Base-by-base conservation (phyloP, 768 basidiomycete genomes). In the Suillus subalutaceus region DNA sequence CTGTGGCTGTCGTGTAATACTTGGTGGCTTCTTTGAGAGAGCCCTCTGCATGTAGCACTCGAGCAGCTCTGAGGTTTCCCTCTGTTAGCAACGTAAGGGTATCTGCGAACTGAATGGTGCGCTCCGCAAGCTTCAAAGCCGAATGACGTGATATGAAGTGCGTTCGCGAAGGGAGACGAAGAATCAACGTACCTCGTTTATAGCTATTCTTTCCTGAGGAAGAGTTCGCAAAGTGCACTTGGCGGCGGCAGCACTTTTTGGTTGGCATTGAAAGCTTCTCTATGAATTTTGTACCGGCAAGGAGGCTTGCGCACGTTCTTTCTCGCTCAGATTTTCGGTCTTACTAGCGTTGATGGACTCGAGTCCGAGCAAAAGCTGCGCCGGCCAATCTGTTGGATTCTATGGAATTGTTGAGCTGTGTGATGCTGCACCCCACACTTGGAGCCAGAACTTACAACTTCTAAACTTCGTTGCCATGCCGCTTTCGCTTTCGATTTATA, bases 101-200 rank as follows among this genome's bases (percentile, higher is more conserved):
- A 71, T 99, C 97, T 0, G 96, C 92, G 72, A 93, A 97, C 74
- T 98, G 96, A 48, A 99, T 89, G 0, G 96, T 91, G 62, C 96
- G 87, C 72, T 99, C 97, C 30, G 95, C 96, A 23, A 99, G 82
- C 81, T 99, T 99, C 53, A 97, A 76, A 0, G 95, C 94, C 89
- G 95, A 58, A 50, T 6, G 6, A 38, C 13, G 35, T 52, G 26
- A 3, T 23, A 1, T 55, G 16, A 52, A 30, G 62, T 62, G 59
- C 67, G 46, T 37, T 59, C 52, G 18, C 32, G 12, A 57, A 12
- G 43, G 9, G 2, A 50, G 16, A 9, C 12, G 18, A 9, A 58
- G 23, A 46, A n/a, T 13, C 5, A n/a, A 75, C 82, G 46, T 67
- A 90, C n/a, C 94, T 68, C 85, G 83, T 66, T 84, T 80, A 55